A percentile compares a stretch with the other conserved stretches of the same genome.
Conservation (phyloP, 1,284 basidiomycete species). For the Trametes hirsuta region DNA sequence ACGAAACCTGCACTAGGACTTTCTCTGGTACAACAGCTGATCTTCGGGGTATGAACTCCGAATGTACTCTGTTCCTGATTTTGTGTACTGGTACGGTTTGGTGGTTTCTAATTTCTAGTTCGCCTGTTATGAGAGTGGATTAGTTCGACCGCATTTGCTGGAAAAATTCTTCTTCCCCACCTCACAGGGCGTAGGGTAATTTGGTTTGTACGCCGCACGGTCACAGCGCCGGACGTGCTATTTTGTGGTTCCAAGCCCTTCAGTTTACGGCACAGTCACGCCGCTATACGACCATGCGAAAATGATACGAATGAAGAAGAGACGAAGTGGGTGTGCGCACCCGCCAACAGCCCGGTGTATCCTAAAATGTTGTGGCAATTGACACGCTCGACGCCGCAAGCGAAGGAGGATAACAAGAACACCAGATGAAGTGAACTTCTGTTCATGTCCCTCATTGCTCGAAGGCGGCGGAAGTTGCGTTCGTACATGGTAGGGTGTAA, state of each 20-base stretch:
- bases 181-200: too few relatives aligned
- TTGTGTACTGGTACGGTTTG: too few relatives aligned
- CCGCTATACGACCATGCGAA: not conserved
- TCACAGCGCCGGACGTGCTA: not conserved
- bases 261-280: not conserved
- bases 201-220: too few relatives aligned
- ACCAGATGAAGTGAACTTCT: not conserved
- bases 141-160: too few relatives aligned
- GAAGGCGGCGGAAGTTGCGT: not conserved
- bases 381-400: conserved; percentile 6
- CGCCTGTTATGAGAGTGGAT: too few relatives aligned
- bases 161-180: too few relatives aligned
- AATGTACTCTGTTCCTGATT: too few relatives aligned
- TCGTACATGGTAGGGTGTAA: not conserved
- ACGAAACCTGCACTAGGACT: too few relatives aligned
- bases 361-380: not conserved
- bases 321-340: not conserved
- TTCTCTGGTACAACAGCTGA: too few relatives aligned
- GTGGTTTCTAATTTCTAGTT: too few relatives aligned
- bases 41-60: too few relatives aligned
- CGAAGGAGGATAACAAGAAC: not conserved
- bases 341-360: not conserved
- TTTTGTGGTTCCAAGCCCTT: not conserved
- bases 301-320: not conserved
- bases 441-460: not conserved